Evolutionary conservation across 192 early-diverging fungal genomes (phyloP), one percentile per base, ranked within the genome.

Genomic region (Rhizophagus prolifer): DNA sequence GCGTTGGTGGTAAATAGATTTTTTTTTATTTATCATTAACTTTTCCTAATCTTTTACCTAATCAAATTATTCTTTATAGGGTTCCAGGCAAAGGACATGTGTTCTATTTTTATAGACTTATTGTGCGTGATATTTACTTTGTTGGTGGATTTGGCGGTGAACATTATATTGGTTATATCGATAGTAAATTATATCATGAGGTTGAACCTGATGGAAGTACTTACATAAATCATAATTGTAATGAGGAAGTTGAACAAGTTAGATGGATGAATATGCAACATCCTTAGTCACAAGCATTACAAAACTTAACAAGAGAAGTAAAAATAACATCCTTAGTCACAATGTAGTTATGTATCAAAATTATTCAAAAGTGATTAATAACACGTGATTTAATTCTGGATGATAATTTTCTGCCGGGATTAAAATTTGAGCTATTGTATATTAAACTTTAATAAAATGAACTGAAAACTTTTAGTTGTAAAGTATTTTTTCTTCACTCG

Each of bases 131-230:
- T 10, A 77, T 88, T 31, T 88, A 88, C 61, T 87, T 85, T 78
- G 71, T 88, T 46, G 87, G 87, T 9, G 87, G 87, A 3, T 88
- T 87, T 69, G 87, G 87, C 25, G 82, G 76, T 34, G 21, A 74
- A 31, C 87, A 87, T 34, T 85, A 87, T 59, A 86, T 88, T 73
- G 87, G 87, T 34, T 88, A 85, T 85, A 79, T 87, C 61, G 81
- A 84, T 72, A n/a, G 19, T 54, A 19, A 54, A 21, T 54, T 54
- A 54, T 54, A 54, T 54, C 50, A 54, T 21, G 6, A 54, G 7
- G 50, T 54, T 21, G 19, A 54, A 7, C 50, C 50, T 19, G 16
- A 54, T 21, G 16, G 25, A n/a, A 25, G 6, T 30, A 12, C 4
- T 25, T 19, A 54, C 9, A 54, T 21, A 44, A 44, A 44, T 54